Evolutionary conservation across 2,329 filamentous ascomycete species (phyloP), one percentile per base, ranked within the genome.

Genomic region (Aspergillus sp.): DNA sequence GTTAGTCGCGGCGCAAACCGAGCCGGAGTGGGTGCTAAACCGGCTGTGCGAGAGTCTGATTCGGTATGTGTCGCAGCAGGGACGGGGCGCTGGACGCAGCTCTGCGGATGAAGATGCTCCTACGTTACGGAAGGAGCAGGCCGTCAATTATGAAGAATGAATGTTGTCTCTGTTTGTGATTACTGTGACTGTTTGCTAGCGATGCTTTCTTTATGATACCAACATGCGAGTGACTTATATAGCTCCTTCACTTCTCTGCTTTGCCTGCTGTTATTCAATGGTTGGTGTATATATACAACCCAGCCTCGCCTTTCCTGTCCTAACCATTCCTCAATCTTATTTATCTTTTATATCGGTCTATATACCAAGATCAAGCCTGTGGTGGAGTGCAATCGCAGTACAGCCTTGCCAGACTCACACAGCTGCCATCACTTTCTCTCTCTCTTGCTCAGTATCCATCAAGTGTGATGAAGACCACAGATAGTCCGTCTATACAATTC

Each of bases 21-120:
- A 89, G 69, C 77, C 83, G 0, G 83, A 88, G 65, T 89, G 86
- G 81, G 72, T 89, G 50, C 70, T 89, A 2, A 81, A 86, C 64
- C 76, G 84, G 32, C 68, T 89, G 11, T 85, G 82, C 62, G 84
- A 87, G 67, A 87, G 84, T 64, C 65, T 89, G 62, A 69, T 78
- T 10, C 69, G 79, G 35, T 79, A 76, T 55, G 56, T 69, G 42
- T 61, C 62, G 24, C 60, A 54, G 30, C 61, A 60, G 45, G 58
- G 59, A 24, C 54, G 55, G 19, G 59, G 22, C 5, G 5, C 22
- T 22, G 22, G 22, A 7, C 22, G 22, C 22, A 7, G 4, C 22
- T 17, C 35, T 9, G 16, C 14, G 2, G 35, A 38, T 38, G 35
- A 38, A 38, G 35, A 38, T 17, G 16, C 14, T 3, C 35, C 35